Base-by-base conservation (phyloP, 1,284 basidiomycete genomes). In the Abortiporus biennis region DNA sequence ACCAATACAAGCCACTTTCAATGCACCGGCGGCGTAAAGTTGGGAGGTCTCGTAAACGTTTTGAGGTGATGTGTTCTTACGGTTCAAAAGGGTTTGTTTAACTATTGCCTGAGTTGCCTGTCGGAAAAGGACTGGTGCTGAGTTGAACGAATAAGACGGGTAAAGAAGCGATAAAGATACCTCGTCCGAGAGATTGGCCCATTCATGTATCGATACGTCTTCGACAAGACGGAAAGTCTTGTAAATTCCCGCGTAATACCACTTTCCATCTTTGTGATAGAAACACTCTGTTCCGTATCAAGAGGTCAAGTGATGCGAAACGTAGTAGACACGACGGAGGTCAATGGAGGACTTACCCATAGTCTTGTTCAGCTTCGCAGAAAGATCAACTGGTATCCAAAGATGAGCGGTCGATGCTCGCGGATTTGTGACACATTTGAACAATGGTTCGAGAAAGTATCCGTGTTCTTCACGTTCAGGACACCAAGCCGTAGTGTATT, bases 171-270 rank as follows among this genome's bases (percentile, higher is more conserved):
- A 22, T 22, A 22, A 23, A 53, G 64, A 29, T 51, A 80, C 85
- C 71, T 86, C 83, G 20, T 58, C 56, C 13, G 78, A 73, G 19
- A 87, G 67, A 34, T 71, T 72, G 17, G 72, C 73, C 78, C 82
- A 87, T 57, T 87, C 84, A 43, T 75, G 75, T 3, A 67, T 58
- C 1, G 74, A 76, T 13, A 87, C 62, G 47, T 84, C 76, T 23
- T 77, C 76, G n/a, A 9, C 27, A 36, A 88, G 67, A 40, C 68
- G 63, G 54, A 86, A 76, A 1, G 72, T 72, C 41, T 69, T 74
- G 60, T 88, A 88, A 6, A 76, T 68, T n/a, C 85, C 85, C 12
- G 85, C 84, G 46, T 87, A 87, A 56, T 87, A 86, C 82, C 82
- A 87, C 47, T 76, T 74, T 11, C 80, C 80, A 43, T 85, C 80